phyloP scores from a whole-genome alignment of 1,284 basidiomycete genomes.

The Marasmius fiardii region DNA sequence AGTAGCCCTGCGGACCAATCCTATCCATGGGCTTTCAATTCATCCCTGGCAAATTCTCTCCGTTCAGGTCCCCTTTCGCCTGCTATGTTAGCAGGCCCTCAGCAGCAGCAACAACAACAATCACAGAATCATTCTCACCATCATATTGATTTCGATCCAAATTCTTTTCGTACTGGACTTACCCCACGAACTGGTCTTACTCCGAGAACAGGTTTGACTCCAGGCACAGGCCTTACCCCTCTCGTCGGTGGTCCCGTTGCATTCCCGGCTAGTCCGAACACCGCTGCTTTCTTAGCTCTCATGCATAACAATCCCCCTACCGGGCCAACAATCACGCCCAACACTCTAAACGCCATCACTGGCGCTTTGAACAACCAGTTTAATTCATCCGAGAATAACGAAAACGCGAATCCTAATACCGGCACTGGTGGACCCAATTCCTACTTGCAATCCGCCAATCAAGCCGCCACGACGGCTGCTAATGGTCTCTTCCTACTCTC shows the following conservation, averaged over 20 bases:
- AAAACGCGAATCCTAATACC: conserved; percentile 17
- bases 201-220: conserved; percentile 46
- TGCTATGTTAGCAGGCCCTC: conserved; percentile 92
- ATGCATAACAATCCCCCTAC: conserved; percentile 71
- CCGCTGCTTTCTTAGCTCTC: conserved; percentile 89
- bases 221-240: conserved; percentile 79
- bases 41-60: conserved; percentile 70
- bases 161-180: conserved; percentile 81
- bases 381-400: conserved; percentile 16
- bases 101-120: conserved; percentile 26
- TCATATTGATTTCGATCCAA: conserved; percentile 66
- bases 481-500: conserved; percentile 92
- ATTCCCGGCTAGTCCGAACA: conserved; percentile 88
- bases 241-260: conserved; percentile 72
- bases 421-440: conserved; percentile 4
- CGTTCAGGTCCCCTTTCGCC: conserved; percentile 90
- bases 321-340: conserved; percentile 84
- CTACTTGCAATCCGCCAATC: conserved; percentile 44
- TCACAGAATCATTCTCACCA: conserved; percentile 25
- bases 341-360: conserved; percentile 81
- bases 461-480: conserved; percentile 67
- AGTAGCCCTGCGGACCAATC: conserved; percentile 76
- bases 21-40: conserved; percentile 72
- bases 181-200: conserved; percentile 83
- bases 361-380: conserved; percentile 52